These are phyloP conservation scores for Diospyros kaki DNA, from an alignment of 148 eudicot genomes.

Conservation along the genomic window DNA sequence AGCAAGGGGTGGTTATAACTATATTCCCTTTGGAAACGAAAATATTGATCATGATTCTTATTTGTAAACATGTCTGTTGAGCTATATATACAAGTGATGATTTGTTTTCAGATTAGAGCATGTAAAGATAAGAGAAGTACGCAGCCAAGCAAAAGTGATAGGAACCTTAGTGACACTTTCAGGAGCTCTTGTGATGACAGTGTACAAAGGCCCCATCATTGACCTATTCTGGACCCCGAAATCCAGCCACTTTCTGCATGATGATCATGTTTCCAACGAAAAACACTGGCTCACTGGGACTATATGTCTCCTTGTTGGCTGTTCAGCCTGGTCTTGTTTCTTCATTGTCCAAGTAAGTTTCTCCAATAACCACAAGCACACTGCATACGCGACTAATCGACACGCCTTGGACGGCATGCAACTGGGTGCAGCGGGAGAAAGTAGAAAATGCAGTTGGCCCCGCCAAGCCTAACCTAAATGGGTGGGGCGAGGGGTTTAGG, in stretches of 20 bases:
- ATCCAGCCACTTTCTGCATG: constrained; percentile 4
- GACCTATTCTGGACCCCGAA: constrained; percentile 33
- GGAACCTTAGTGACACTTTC: constrained; percentile 57
- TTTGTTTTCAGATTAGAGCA: constrained; percentile 36
- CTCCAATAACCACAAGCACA: background rate
- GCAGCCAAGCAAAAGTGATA: constrained; percentile 53
- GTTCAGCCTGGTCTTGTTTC: constrained; percentile 55
- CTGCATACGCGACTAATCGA: no score
- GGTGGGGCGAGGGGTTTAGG: no score
- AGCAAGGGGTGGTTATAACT: no score
- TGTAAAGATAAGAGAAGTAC: constrained; percentile 51
- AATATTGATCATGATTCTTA: no score
- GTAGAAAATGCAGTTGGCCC: no score
- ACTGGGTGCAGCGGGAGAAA: no score
- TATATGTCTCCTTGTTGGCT: constrained; percentile 44
- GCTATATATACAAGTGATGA: no score
- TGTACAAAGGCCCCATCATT: constrained; percentile 53
- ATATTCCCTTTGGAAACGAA: no score
- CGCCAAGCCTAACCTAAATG: no score
- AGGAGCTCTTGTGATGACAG: constrained; percentile 59
- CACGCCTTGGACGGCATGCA: no score
- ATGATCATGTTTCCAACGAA: constrained; percentile 17
- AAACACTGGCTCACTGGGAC: constrained; percentile 57
- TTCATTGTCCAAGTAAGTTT: constrained; percentile 55
- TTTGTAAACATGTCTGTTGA: no score